Base-by-base conservation (phyloP, 192 early-diverging fungal species). In the Entomortierella lignicola region DNA sequence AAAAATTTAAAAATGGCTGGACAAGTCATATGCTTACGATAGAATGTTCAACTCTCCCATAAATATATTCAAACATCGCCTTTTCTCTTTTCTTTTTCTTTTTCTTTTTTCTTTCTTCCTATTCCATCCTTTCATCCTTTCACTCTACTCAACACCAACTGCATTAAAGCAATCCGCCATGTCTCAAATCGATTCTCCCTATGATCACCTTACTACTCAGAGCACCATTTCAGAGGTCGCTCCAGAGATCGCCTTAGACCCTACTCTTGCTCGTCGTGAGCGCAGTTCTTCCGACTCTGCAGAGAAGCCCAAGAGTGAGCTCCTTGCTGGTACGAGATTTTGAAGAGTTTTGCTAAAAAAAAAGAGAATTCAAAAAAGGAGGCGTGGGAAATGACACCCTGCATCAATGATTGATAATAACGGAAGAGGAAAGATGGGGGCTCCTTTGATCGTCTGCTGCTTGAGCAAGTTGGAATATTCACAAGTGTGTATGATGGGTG, bases 211-310 rank as follows among this genome's bases (percentile, higher is more conserved):
- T 37, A 48, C 63, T 17, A 52, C 48, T 10, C 74, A 77, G 55
- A 63, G 55, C 55, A 69, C 60, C 42, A 42, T 68, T 59, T 64
- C 67, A 48, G 75, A 79, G 55, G 62, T 70, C 54, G 67, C 62
- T 23, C 21, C 75, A 39, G 61, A 32, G 41, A 17, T 42, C 29
- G 7, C 60, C 25, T 44, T 32, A 26, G 54, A 62, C 20, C 15
- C 60, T 44, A 32, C 50, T 43, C 66, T 68, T 20, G 57, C 60
- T 25, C 75, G 63, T 27, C 75, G 75, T 41, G 75, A 79, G 13
- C 75, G 75, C 15, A 66, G 62, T 32, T 79, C 75, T 1, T 65
- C 75, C 2, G 75, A 79, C 54, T 66, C 67, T 56, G 51, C 61
- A 15, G 71, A 69, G 2, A 67, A 68, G 73, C n/a, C 8, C 64